Evolutionary conservation across 768 basidiomycete genomes (phyloP).

Genomic region (Lactarius sp.): DNA sequence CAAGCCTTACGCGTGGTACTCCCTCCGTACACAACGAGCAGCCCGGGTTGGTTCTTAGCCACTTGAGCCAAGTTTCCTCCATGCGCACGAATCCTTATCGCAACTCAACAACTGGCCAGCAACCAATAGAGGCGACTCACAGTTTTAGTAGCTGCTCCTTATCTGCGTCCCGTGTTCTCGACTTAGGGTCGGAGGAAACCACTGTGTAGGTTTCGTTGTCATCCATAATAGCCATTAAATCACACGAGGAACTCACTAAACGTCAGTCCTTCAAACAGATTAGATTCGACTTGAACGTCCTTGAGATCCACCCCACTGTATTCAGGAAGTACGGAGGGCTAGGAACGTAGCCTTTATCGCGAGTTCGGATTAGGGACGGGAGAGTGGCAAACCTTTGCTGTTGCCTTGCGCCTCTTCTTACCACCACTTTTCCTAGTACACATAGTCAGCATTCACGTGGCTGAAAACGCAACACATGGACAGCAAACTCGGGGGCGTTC

Average conservation of each 20-base stretch:
- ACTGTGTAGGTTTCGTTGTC: constrained; percentile 39
- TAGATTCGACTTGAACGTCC: constrained; percentile 52
- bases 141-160: constrained; percentile 65
- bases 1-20: constrained; percentile 52
- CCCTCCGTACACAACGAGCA: constrained; percentile 66
- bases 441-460: neutral
- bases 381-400: constrained; percentile 39
- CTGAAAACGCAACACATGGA: neutral
- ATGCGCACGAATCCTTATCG: constrained; percentile 57
- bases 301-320: constrained; percentile 62
- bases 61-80: constrained; percentile 66
- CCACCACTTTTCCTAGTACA: constrained; percentile 28
- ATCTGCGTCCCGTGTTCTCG: constrained; percentile 57
- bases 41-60: constrained; percentile 46
- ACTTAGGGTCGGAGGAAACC: constrained; percentile 72
- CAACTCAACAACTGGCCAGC: neutral
- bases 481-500: constrained; percentile 44
- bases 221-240: neutral
- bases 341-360: neutral
- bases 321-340: constrained; percentile 60
- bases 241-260: constrained; percentile 57
- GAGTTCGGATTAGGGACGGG: neutral
- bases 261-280: constrained; percentile 67
- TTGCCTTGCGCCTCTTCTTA: constrained; percentile 54
- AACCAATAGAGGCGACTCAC: constrained; percentile 37